Evolutionary conservation across 345 rosid species (phyloP).

Genomic region (Theobroma cacao): DNA sequence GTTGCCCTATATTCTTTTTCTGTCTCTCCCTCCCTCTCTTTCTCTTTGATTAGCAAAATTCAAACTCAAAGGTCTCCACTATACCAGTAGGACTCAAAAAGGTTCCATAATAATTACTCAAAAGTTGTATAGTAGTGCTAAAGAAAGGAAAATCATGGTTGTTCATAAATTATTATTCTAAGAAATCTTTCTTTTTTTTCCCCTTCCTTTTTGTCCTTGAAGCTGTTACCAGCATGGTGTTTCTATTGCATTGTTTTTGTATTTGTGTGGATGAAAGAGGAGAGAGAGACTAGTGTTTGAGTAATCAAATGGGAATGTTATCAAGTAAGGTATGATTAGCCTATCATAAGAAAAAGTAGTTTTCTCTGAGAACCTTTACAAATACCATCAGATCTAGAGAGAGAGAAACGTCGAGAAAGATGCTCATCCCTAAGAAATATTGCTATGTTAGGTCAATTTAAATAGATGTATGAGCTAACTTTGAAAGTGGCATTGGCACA

Average conservation of each 20-base stretch:
- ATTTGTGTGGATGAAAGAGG: background rate
- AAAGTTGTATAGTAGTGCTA: constrained; percentile 15
- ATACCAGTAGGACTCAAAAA: constrained; percentile 2
- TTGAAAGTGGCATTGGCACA: constrained; percentile 19
- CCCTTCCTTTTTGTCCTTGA: constrained; percentile 5
- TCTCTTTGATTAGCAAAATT: background rate
- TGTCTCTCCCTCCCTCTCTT: background rate
- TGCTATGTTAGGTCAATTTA: background rate
- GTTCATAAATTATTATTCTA: background rate
- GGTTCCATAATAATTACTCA: constrained; percentile 8
- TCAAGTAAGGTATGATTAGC: constrained; percentile 10
- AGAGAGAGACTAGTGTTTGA: background rate
- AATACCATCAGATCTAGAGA: background rate
- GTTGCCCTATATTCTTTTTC: background rate
- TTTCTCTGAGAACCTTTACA: background rate
- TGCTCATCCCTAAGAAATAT: background rate
- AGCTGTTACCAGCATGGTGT: background rate
- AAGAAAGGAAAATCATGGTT: background rate
- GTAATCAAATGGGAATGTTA: background rate
- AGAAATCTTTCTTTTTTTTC: background rate
- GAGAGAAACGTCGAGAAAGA: background rate
- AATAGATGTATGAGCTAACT: background rate
- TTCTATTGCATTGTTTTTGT: background rate
- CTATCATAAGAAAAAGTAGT: constrained; percentile 7
- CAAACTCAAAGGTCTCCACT: background rate